These are phyloP conservation scores for Coffea eugenioides DNA, from an alignment of 257 asterid genomes.

Conservation along the genomic window DNA sequence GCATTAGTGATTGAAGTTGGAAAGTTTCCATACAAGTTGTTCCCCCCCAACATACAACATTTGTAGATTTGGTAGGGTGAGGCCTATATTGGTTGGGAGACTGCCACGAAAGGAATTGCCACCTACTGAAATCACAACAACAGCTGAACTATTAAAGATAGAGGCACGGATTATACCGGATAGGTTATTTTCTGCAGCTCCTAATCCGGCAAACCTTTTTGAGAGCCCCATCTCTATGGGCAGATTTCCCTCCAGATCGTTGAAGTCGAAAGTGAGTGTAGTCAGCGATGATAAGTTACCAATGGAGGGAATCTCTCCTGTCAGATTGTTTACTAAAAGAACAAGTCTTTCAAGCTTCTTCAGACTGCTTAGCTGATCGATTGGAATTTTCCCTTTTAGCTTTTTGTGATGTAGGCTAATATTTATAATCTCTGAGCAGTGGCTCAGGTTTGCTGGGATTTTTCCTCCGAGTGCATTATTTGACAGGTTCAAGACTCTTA, in stretches of 20 bases:
- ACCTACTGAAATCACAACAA: neutral
- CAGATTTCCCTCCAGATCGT: constrained; percentile 27
- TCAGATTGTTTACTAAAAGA: neutral
- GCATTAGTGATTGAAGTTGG: constrained; percentile 8
- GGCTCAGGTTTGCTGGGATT: neutral
- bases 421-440: neutral
- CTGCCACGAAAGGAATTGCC: constrained; percentile 21
- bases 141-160: constrained; percentile 10
- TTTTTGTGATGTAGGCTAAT: too few species aligned
- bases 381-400: neutral
- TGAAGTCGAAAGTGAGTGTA: neutral
- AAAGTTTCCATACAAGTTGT: constrained; percentile 1
- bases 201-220: too few species aligned
- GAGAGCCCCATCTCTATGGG: neutral
- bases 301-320: neutral
- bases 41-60: neutral
- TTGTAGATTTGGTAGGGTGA: constrained; percentile 14
- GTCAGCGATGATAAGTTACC: neutral
- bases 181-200: neutral
- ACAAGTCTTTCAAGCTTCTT: neutral
- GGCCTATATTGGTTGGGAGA: constrained; percentile 22
- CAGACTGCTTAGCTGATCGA: neutral
- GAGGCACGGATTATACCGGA: neutral
- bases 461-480: neutral
- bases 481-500: constrained; percentile 6